These are phyloP conservation scores for Silene latifolia DNA, from an alignment of 148 eudicot genomes.

Conservation along the genomic window DNA sequence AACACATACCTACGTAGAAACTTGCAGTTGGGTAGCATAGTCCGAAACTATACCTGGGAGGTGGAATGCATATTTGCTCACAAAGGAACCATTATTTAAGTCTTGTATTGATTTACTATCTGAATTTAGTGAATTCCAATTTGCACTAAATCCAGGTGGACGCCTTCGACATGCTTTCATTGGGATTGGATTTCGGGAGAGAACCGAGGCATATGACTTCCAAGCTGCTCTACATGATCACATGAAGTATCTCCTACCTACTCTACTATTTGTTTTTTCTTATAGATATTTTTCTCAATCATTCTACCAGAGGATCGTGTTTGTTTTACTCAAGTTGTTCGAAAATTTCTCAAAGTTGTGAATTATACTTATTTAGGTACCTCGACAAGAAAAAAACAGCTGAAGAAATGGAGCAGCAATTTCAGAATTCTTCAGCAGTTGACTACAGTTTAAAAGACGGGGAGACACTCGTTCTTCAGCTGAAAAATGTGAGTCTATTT, in stretches of 20 bases:
- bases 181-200: constrained; percentile 93
- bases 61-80: background rate
- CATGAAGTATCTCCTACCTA: constrained; percentile 61
- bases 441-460: constrained; percentile 97
- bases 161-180: constrained; percentile 96
- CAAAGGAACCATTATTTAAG: background rate
- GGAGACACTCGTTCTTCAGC: constrained; percentile 76
- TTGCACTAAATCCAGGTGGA: constrained; percentile 49
- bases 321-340: background rate
- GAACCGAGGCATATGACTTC: constrained; percentile 91
- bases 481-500: constrained; percentile 54
- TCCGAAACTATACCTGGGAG: background rate
- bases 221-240: constrained; percentile 99
- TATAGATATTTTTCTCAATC: background rate
- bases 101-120: background rate
- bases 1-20: background rate
- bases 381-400: constrained; percentile 93
- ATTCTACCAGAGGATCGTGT: background rate
- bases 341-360: background rate
- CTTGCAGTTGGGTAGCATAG: background rate
- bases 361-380: constrained; percentile 45
- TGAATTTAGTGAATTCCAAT: background rate
- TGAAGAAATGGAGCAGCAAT: constrained; percentile 97
- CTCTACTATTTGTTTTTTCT: background rate
- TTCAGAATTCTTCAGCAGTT: constrained; percentile 68